phyloP scores from a whole-genome alignment of 2,329 filamentous ascomycete species.

The Leptographium procerum region DNA sequence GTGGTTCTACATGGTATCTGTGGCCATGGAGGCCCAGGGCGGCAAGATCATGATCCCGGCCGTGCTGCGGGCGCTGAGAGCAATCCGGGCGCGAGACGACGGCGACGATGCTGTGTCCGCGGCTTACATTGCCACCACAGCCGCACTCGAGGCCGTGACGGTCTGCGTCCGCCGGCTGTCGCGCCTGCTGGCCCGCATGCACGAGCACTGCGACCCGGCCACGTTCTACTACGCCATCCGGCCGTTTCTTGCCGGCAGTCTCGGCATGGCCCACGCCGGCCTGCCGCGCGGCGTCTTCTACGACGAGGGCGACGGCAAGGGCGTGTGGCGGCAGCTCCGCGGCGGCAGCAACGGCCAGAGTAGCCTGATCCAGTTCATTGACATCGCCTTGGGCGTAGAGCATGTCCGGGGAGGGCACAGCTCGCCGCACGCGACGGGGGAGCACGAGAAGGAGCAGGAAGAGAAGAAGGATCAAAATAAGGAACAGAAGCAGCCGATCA shows the following conservation, averaged over 20 bases:
- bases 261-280: constrained; percentile 80
- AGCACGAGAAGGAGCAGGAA: background rate
- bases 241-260: constrained; percentile 81
- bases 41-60: constrained; percentile 62
- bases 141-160: constrained; percentile 52
- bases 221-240: constrained; percentile 84
- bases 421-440: background rate
- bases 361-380: constrained; percentile 87
- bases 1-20: constrained; percentile 85
- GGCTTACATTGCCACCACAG: constrained; percentile 18
- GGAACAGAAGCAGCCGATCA: background rate
- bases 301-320: constrained; percentile 56
- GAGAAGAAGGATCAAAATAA: too few relatives aligned
- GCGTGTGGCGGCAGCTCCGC: constrained; percentile 64
- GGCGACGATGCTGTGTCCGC: constrained; percentile 25
- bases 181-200: constrained; percentile 69
- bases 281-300: constrained; percentile 77
- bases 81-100: constrained; percentile 50
- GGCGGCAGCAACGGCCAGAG: constrained; percentile 91
- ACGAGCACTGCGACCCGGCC: constrained; percentile 76
- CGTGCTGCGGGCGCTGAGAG: constrained; percentile 66
- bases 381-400: constrained; percentile 73
- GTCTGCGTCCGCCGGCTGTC: constrained; percentile 54
- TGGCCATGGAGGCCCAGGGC: constrained; percentile 78
- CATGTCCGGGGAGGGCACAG: constrained; percentile 41